A percentile compares a stretch with the other conserved stretches of the same genome.
Evolutionary conservation across 2,329 filamentous ascomycete species (phyloP).

Genomic region (Alternaria ethzedia): DNA sequence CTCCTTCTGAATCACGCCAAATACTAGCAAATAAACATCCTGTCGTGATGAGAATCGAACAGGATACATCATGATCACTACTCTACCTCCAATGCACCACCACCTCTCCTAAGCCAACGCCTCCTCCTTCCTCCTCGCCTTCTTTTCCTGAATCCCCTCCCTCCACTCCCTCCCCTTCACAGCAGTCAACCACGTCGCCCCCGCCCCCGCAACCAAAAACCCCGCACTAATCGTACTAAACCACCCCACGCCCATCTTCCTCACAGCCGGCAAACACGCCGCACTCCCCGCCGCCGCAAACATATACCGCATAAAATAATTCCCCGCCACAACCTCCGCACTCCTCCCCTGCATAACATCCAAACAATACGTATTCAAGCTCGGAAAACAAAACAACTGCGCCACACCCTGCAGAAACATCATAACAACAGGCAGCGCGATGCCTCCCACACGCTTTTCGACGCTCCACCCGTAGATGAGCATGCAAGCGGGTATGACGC

Average conservation of each 20-base stretch:
- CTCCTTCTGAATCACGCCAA: too few species aligned
- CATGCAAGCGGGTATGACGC: slow-evolving; percentile 67
- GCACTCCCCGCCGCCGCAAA: slow-evolving; percentile 72
- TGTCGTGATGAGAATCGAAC: too few species aligned
- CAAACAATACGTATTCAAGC: slow-evolving; percentile 79
- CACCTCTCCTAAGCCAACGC: background rate
- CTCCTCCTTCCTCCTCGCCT: slow-evolving; percentile 47
- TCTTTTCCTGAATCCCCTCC: slow-evolving; percentile 59
- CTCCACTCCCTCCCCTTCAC: slow-evolving; percentile 61
- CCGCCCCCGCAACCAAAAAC: slow-evolving; percentile 60
- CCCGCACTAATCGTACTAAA: slow-evolving; percentile 73
- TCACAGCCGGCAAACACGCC: slow-evolving; percentile 74
- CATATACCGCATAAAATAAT: slow-evolving; percentile 79
- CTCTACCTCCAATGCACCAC: too few species aligned
- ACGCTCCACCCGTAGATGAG: slow-evolving; percentile 73
- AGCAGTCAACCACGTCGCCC: slow-evolving; percentile 57
- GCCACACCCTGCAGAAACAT: slow-evolving; percentile 78
- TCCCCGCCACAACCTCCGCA: slow-evolving; percentile 78
- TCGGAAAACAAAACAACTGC: slow-evolving; percentile 77
- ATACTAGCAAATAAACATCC: too few species aligned
- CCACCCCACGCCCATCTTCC: slow-evolving; percentile 79
- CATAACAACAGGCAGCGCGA: slow-evolving; percentile 70
- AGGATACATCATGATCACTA: rapidly evolving
- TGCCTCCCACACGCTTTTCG: slow-evolving; percentile 61
- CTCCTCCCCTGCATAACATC: slow-evolving; percentile 77